Evolutionary conservation across 768 basidiomycete species (phyloP), one percentile per base, ranked within the genome.

Genomic region (Mycena olivaceomarginata): DNA sequence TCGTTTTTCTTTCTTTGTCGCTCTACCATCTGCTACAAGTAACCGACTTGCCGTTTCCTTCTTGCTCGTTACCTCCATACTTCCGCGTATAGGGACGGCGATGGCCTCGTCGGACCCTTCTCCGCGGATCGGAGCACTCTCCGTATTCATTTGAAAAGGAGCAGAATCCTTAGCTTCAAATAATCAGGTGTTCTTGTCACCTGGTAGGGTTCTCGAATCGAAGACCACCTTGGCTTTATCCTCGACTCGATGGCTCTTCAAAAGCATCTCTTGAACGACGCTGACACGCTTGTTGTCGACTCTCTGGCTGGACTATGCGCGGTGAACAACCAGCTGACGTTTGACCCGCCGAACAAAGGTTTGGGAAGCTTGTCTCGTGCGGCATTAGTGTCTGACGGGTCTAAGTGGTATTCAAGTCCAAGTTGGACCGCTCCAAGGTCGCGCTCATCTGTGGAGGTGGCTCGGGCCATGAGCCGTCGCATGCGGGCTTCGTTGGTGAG

Each of bases 381-480:
- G 62, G 75, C 76, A 73, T 75, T 77, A 69, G 72, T 69, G n/a
- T 46, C 73, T 63, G 43, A 79, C 56, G 57, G 31, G 65, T 74
- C 31, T 20, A 80, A 94, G 96, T 95, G 70, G 88, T 96, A 56
- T 92, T 94, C 80, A 85, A 92, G 67, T 86, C 91, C 37, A 79
- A 85, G n/a, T 90, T 85, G 43, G 91, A 94, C 83, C 90, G 86
- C 72, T 90, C 91, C 31, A 93, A 92, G 82, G 96, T 97, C 57
- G 91, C 94, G 3, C 87, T 97, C 16, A 88, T 97, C 80, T 96
- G 94, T 80, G 96, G 96, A 11, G 96, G 96, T 7, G 96, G 96
- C 43, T 92, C 94, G 37, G 96, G 98, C 6, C 98, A 98, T 82
- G 98, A 98, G 81, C 98, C 98, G 9, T 92, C 97, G 18, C 97